These are phyloP conservation scores for Ceratocystis diversiconidia DNA, from an alignment of 2,329 filamentous ascomycete species.

Conservation along the genomic window DNA sequence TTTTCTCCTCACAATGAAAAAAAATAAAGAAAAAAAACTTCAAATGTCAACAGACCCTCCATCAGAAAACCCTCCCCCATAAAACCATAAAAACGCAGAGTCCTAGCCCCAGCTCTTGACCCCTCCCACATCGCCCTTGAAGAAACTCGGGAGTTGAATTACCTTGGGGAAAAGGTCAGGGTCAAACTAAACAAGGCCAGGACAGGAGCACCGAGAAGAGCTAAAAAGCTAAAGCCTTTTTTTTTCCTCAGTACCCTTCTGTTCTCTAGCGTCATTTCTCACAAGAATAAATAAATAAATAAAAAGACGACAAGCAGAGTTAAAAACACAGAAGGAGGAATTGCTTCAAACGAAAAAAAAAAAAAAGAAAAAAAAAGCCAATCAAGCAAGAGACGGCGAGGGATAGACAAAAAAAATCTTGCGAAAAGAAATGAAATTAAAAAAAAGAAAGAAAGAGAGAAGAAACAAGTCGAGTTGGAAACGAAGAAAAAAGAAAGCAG, in stretches of 20 bases:
- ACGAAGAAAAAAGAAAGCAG: conserved; percentile 15
- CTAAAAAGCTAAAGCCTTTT: conserved; percentile 6
- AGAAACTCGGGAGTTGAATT: conserved; percentile 4
- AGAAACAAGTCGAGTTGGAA: conserved; percentile 15
- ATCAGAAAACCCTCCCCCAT: conserved; percentile 1
- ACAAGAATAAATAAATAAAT: conserved; percentile 7
- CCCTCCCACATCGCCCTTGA: conserved; percentile 1
- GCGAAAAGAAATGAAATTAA: neutral
- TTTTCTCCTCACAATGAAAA: neutral
- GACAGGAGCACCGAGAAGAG: neutral
- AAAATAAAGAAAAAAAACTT: neutral
- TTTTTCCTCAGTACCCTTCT: neutral
- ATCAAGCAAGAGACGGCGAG: conserved; percentile 11
- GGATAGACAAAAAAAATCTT: neutral
- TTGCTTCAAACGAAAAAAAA: neutral
- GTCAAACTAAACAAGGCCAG: neutral
- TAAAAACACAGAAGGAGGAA: neutral
- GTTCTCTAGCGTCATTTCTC: neutral
- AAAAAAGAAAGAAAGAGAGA: conserved; percentile 15
- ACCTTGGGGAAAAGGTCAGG: neutral
- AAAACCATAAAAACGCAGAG: conserved; percentile 6
- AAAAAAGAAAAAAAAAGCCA: conserved; percentile 15
- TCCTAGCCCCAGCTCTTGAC: neutral
- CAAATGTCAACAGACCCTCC: neutral
- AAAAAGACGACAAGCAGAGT: conserved; percentile 5